Conservation (phyloP, 768 basidiomycete genomes). For the Lactarius hengduanensis region DNA sequence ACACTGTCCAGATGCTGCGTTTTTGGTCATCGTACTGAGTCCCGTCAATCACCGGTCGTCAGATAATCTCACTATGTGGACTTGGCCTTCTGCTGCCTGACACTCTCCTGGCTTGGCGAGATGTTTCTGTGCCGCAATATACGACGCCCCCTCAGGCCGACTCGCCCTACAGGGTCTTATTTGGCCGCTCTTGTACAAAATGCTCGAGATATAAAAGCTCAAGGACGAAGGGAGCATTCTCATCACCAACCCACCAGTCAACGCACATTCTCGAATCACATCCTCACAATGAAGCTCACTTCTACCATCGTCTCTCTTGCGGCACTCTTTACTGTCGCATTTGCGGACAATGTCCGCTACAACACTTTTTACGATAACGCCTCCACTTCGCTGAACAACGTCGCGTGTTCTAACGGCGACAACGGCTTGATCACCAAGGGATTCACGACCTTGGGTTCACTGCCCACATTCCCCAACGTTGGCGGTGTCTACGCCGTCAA, state of each 20-base stretch:
- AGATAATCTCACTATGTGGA: neutral
- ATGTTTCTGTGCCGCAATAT: neutral
- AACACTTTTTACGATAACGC: conserved; percentile 19
- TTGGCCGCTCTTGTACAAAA: neutral
- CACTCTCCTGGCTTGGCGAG: neutral
- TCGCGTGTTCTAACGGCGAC: conserved; percentile 31
- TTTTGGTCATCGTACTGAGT: neutral
- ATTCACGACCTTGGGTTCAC: conserved; percentile 25
- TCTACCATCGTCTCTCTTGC: neutral
- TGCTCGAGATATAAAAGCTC: neutral
- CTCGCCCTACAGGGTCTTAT: neutral
- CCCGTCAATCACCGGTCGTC: neutral
- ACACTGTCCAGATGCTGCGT: neutral
- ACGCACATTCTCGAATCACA: neutral
- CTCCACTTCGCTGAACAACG: conserved; percentile 9
- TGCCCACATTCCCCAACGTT: conserved; percentile 28
- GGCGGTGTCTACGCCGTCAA: conserved; percentile 33
- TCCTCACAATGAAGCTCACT: neutral
- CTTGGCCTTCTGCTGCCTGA: neutral
- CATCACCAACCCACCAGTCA: neutral
- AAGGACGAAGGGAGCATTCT: neutral
- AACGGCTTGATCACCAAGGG: conserved; percentile 30
- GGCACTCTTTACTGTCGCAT: neutral
- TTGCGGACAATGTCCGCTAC: conserved; percentile 9
- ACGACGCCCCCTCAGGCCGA: neutral